A percentile compares a stretch with the other conserved stretches of the same genome.
Conservation (phyloP, 306 rosid species). For the Corylus avellana region DNA sequence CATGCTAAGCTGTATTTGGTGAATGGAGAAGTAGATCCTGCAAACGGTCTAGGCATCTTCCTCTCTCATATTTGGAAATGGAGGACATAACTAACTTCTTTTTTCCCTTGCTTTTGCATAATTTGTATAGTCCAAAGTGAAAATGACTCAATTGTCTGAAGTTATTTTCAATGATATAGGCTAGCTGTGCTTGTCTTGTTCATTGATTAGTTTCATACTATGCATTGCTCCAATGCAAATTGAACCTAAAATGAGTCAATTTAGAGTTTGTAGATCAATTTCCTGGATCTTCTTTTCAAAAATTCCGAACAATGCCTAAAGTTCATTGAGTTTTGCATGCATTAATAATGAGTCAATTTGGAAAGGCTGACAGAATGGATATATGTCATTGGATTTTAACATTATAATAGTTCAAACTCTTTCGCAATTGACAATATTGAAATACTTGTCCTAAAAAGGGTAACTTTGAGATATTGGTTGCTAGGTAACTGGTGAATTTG, state of each 20-base stretch:
- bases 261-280: not conserved
- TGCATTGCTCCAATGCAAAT: not conserved
- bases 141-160: not conserved
- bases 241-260: constrained; percentile 7
- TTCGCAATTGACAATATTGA: constrained; percentile 16
- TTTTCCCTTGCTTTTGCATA: not conserved
- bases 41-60: constrained; percentile 7
- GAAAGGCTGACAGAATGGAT: constrained; percentile 19
- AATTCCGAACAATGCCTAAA: not conserved
- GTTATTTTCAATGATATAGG: not conserved
- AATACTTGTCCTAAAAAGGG: not conserved
- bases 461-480: constrained; percentile 13
- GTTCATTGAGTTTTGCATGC: constrained; percentile 3
- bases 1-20: constrained; percentile 11
- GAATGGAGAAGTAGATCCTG: constrained; percentile 21
- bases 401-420: constrained; percentile 13
- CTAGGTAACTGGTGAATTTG: constrained; percentile 27
- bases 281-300: not conserved
- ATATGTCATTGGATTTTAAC: constrained; percentile 13
- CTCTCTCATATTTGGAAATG: not conserved
- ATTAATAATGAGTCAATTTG: constrained; percentile 1
- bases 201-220: not conserved
- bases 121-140: not conserved
- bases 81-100: not conserved
- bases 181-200: constrained; percentile 2